Conservation (phyloP, 176 grass and related monocot species). For the Bothriochloa decipiens region DNA sequence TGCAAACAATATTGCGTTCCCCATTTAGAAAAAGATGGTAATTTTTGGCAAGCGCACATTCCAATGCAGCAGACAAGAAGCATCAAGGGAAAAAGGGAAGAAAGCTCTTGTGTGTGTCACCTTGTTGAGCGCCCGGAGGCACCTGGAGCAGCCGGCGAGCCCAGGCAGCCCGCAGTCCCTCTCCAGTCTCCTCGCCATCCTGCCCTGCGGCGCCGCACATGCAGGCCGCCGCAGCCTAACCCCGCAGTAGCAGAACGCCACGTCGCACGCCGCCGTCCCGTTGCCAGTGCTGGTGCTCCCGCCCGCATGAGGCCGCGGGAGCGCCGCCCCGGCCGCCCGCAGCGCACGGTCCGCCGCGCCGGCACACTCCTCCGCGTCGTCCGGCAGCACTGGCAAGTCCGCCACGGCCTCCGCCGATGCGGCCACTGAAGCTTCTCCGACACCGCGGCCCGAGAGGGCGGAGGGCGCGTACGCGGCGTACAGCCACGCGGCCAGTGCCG, state of each 20-base stretch:
- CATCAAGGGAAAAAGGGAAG: not conserved
- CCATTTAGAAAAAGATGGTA: not conserved
- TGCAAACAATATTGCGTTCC: not conserved
- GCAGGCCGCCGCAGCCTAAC: conserved; percentile 63
- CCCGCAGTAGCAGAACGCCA: conserved; percentile 74
- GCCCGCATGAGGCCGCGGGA: conserved; percentile 39
- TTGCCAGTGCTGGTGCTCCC: conserved; percentile 4
- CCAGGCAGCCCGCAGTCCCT: conserved; percentile 56
- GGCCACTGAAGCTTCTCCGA: not conserved
- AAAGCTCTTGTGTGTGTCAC: conserved; percentile 19
- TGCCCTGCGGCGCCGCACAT: conserved; percentile 51
- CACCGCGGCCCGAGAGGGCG: conserved; percentile 39
- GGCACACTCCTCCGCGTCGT: conserved; percentile 74
- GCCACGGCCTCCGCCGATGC: conserved; percentile 17
- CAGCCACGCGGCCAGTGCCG: conserved; percentile 73
- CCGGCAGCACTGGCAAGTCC: conserved; percentile 67
- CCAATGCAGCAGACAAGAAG: not conserved
- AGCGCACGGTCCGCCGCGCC: conserved; percentile 67
- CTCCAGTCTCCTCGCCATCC: conserved; percentile 55
- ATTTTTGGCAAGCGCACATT: not conserved
- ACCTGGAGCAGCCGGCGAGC: conserved; percentile 65
- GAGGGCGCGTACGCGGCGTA: conserved; percentile 82
- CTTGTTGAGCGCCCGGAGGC: conserved; percentile 73
- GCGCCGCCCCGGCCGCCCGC: conserved; percentile 45
- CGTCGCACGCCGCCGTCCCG: conserved; percentile 59